Percentiles rank a stretch among this genome's conserved stretches.
phyloP scores from a whole-genome alignment of 768 basidiomycete genomes.

The Lepiota brunneoincarnata region DNA sequence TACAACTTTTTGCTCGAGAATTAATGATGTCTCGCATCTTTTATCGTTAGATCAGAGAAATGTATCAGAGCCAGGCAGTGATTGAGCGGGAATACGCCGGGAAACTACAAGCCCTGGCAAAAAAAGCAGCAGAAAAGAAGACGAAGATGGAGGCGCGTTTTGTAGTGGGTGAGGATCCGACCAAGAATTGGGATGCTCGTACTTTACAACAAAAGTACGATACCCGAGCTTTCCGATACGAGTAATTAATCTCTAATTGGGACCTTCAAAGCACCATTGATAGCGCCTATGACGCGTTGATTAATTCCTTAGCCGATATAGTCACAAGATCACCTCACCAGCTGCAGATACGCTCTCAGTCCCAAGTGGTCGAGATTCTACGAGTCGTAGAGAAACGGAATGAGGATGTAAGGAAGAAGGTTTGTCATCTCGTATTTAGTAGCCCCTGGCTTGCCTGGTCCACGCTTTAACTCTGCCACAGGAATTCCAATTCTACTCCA shows the following conservation, averaged over 20 bases:
- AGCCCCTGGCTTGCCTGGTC: constrained; percentile 2
- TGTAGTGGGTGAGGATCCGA: constrained; percentile 67
- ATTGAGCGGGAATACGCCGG: constrained; percentile 79
- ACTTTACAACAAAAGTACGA: constrained; percentile 54
- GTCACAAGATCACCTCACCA: constrained; percentile 69
- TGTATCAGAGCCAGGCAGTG: constrained; percentile 62
- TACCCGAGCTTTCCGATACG: not conserved
- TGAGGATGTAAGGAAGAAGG: constrained; percentile 71
- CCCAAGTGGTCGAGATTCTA: constrained; percentile 64
- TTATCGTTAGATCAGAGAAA: constrained; percentile 58
- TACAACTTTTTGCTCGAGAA: not conserved
- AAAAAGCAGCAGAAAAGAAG: constrained; percentile 73
- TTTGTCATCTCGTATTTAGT: constrained; percentile 18
- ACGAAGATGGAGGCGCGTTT: constrained; percentile 49
- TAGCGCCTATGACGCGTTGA: constrained; percentile 65
- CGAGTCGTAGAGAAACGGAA: constrained; percentile 57
- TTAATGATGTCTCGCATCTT: not conserved
- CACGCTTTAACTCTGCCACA: constrained; percentile 22
- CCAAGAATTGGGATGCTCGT: constrained; percentile 54
- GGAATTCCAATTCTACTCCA: constrained; percentile 72
- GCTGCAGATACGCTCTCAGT: constrained; percentile 59
- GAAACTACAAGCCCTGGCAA: constrained; percentile 64
- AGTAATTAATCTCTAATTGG: constrained; percentile 12
- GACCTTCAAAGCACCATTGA: constrained; percentile 58
- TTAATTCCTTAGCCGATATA: constrained; percentile 53